Conservation (phyloP, 2,329 filamentous ascomycete genomes). For the Venturia oleaginea region DNA sequence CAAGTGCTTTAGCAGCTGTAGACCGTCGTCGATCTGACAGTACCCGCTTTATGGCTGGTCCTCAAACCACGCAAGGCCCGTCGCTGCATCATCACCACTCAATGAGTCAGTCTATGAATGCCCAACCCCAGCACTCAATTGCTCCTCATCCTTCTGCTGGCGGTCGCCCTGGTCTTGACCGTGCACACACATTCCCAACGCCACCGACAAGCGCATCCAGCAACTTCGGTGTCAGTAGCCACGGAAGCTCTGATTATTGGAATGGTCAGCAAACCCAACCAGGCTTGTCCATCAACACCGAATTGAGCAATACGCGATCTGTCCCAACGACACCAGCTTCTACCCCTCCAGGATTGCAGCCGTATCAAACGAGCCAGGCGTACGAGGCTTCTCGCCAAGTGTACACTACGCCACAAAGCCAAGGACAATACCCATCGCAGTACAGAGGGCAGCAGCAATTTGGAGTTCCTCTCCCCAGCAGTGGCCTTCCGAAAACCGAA, state of each 20-base stretch:
- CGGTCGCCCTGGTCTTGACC: slow-evolving; percentile 67
- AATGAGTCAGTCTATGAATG: slow-evolving; percentile 51
- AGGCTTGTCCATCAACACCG: slow-evolving; percentile 66
- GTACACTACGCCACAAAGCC: slow-evolving; percentile 61
- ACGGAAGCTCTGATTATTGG: slow-evolving; percentile 40
- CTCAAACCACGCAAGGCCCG: slow-evolving; percentile 49
- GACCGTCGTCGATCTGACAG: slow-evolving; percentile 61
- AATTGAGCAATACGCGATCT: slow-evolving; percentile 68
- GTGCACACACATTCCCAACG: slow-evolving; percentile 87
- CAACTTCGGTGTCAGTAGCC: slow-evolving; percentile 65
- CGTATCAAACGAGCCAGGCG: slow-evolving; percentile 60
- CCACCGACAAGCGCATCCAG: slow-evolving; percentile 89
- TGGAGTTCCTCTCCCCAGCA: slow-evolving; percentile 50
- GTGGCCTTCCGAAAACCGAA: slow-evolving; percentile 52
- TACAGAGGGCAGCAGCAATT: slow-evolving; percentile 57
- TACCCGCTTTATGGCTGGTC: slow-evolving; percentile 38
- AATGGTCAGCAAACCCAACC: slow-evolving; percentile 54
- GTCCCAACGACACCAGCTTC: slow-evolving; percentile 88
- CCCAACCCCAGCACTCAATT: slow-evolving; percentile 51
- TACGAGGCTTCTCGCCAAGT: slow-evolving; percentile 73
- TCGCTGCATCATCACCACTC: slow-evolving; percentile 65
- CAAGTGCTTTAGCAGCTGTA: slow-evolving; percentile 56
- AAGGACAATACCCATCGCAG: slow-evolving; percentile 58
- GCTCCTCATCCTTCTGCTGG: slow-evolving; percentile 45
- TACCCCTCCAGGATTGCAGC: slow-evolving; percentile 71